Conservation (phyloP, 202 grass and related monocot species). For the Bolboschoenoplectus hybrid region DNA sequence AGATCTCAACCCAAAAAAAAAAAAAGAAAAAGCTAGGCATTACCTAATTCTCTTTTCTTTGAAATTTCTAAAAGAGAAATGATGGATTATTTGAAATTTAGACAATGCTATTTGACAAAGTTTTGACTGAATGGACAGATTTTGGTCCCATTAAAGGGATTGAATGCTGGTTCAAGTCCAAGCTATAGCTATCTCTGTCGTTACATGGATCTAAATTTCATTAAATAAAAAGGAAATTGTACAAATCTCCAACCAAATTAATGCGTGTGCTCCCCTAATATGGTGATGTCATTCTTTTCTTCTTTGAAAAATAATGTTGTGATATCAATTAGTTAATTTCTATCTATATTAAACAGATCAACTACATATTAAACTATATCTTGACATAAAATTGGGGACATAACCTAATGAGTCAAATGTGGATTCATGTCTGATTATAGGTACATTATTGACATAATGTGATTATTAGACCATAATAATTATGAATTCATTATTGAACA, state of each 20-base stretch:
- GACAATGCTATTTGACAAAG: constrained; percentile 24
- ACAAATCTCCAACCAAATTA: neutral
- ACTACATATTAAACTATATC: no score
- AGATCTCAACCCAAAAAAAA: neutral
- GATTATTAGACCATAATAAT: no score
- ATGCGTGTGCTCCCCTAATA: neutral
- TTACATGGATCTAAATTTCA: neutral
- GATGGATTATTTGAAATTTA: constrained; percentile 23
- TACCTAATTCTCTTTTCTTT: constrained; percentile 22
- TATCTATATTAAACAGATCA: no score
- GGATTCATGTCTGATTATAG: no score
- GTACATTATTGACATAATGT: no score
- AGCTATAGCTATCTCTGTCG: constrained; percentile 15
- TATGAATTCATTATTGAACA: no score
- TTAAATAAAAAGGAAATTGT: neutral
- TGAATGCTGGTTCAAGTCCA: constrained; percentile 5
- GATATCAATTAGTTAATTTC: no score
- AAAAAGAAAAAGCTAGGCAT: neutral
- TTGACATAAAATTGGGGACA: no score
- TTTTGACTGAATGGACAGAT: constrained; percentile 20
- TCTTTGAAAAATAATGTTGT: neutral
- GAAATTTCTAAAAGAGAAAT: constrained; percentile 29
- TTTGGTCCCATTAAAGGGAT: neutral
- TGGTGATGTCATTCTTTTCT: neutral
- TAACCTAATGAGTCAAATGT: no score